phyloP scores from a whole-genome alignment of 257 asterid genomes.

The Ilex asprella region DNA sequence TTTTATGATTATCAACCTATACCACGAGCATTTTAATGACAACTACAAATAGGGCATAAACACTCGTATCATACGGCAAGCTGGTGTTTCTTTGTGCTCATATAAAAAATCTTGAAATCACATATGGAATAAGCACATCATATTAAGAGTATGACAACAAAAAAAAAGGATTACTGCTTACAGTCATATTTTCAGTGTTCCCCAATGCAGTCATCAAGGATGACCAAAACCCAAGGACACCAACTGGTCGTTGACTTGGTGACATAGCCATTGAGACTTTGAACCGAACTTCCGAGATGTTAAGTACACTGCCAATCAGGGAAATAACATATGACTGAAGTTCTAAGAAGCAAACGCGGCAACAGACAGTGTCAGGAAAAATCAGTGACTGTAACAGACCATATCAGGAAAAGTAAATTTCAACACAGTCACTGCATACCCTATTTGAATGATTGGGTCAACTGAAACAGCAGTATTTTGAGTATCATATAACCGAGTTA shows the following conservation, averaged over 20 bases:
- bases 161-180: slow-evolving; percentile 34
- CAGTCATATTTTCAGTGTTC: slow-evolving; percentile 98
- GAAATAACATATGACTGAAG: slow-evolving; percentile 15
- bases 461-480: slow-evolving; percentile 86
- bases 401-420: too few relatives aligned
- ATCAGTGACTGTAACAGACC: neutral
- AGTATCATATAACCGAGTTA: slow-evolving; percentile 47
- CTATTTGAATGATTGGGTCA: slow-evolving; percentile 90
- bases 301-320: slow-evolving; percentile 69
- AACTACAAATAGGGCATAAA: neutral
- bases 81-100: too few relatives aligned
- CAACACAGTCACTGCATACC: slow-evolving; percentile 37
- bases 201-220: slow-evolving; percentile 99
- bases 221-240: slow-evolving; percentile 99
- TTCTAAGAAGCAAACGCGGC: slow-evolving; percentile 14
- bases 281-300: slow-evolving; percentile 84
- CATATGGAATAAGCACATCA: neutral
- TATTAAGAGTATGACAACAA: slow-evolving; percentile 5
- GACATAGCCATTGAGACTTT: slow-evolving; percentile 98
- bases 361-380: slow-evolving; percentile 8
- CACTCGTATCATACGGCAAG: neutral
- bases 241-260: slow-evolving; percentile 98
- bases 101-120: neutral
- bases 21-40: neutral
- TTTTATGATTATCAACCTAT: neutral